Percentiles rank a stretch among this genome's conserved stretches.
Evolutionary conservation across 768 basidiomycete species (phyloP).

Genomic region (Leccinum variicolor): DNA sequence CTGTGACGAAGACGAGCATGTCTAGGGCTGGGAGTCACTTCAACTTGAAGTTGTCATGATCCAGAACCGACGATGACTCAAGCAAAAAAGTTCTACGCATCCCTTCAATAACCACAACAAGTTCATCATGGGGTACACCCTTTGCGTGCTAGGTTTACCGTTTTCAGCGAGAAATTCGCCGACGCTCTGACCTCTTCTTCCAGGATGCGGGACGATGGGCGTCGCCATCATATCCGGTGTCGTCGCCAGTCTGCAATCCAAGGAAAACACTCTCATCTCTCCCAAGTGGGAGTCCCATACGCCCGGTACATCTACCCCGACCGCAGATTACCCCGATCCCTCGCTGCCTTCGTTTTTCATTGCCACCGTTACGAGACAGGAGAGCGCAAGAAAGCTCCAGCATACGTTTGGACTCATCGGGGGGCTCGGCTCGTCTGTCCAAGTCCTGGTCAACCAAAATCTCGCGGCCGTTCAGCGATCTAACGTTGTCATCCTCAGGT

Average conservation of each 20-base stretch:
- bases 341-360: slow-evolving; percentile 76
- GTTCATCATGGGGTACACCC: slow-evolving; percentile 79
- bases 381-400: slow-evolving; percentile 66
- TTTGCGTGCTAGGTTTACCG: slow-evolving; percentile 74
- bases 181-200: slow-evolving; percentile 16
- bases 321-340: slow-evolving; percentile 50
- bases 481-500: slow-evolving; percentile 91
- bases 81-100: background rate
- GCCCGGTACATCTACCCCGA: slow-evolving; percentile 73
- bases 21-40: background rate
- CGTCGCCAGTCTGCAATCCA: slow-evolving; percentile 72
- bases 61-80: slow-evolving; percentile 11
- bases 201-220: slow-evolving; percentile 99
- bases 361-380: slow-evolving; percentile 80
- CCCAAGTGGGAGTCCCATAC: slow-evolving; percentile 68
- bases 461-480: slow-evolving; percentile 65
- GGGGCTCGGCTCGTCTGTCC: slow-evolving; percentile 59
- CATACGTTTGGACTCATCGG: slow-evolving; percentile 58
- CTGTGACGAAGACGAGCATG: slow-evolving; percentile 66
- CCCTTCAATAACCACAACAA: background rate
- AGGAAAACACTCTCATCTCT: slow-evolving; percentile 23
- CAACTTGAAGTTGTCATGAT: too few species aligned
- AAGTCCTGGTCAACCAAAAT: slow-evolving; percentile 70
- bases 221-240: slow-evolving; percentile 93
- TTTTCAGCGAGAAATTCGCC: slow-evolving; percentile 6